Conservation (phyloP, 441 rosid genomes). For the Mallotus repandus region DNA sequence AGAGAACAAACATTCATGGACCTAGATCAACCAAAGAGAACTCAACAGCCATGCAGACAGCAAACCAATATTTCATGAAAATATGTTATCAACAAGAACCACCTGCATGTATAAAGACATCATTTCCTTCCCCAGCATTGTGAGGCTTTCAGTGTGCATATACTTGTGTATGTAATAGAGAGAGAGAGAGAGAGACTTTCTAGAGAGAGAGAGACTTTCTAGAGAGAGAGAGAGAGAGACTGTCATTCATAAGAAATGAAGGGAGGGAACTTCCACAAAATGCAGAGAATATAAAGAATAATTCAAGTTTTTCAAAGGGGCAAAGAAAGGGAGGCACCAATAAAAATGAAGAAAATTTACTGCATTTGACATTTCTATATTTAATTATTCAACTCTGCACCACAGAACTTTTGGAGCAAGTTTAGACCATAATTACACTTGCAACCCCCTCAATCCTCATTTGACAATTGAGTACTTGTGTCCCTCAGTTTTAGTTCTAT, state of each 20-base stretch:
- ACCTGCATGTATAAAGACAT: not conserved
- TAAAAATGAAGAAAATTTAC: conserved; percentile 5
- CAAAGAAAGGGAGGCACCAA: not conserved
- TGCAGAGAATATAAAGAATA: not conserved
- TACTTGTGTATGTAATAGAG: not conserved
- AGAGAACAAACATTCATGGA: not conserved
- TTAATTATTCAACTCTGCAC: not conserved
- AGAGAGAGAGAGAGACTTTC: not conserved
- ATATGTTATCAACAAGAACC: not conserved
- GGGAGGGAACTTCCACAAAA: not conserved
- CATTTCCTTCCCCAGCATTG: not conserved
- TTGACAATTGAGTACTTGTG: too few relatives aligned
- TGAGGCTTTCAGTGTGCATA: not conserved
- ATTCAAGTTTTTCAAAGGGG: not conserved
- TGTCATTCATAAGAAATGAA: not conserved
- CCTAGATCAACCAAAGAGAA: not conserved
- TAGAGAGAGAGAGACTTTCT: not conserved
- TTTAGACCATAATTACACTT: too few relatives aligned
- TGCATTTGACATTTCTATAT: not conserved
- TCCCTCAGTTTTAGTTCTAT: too few relatives aligned
- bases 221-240: not conserved
- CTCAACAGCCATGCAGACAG: not conserved
- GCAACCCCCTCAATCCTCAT: too few relatives aligned
- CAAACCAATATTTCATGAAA: not conserved
- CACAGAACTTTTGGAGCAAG: not conserved